These are phyloP conservation scores for Apophysomyces variabilis DNA, from an alignment of 371 early-diverging fungal genomes.

Conservation along the genomic window DNA sequence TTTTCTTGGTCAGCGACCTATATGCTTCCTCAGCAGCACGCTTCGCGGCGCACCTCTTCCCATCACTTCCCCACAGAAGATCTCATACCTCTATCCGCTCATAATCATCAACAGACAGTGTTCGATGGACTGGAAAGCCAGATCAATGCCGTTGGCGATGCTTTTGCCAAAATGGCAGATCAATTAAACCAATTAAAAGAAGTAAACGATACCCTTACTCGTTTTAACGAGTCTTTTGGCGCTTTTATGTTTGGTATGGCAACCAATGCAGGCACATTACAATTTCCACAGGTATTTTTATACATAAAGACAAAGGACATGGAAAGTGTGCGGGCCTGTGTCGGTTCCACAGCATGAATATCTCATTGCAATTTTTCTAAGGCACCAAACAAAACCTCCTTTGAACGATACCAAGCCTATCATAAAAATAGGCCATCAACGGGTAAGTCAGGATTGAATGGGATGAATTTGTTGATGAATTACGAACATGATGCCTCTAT, in stretches of 20 bases:
- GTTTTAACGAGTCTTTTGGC: constrained; percentile 43
- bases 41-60: too few species aligned
- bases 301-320: too few species aligned
- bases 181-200: constrained; percentile 33
- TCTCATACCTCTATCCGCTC: too few species aligned
- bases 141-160: constrained; percentile 18
- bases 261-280: constrained; percentile 28
- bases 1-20: too few species aligned
- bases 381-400: constrained; percentile 21
- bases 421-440: neutral
- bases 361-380: neutral
- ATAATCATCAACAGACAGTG: neutral
- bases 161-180: constrained; percentile 22
- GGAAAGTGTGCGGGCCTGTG: too few species aligned
- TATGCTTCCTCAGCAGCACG: too few species aligned
- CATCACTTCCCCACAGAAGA: too few species aligned
- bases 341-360: too few species aligned
- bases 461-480: too few species aligned
- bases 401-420: constrained; percentile 11
- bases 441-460: neutral
- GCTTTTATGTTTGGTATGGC: constrained; percentile 43
- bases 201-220: constrained; percentile 34
- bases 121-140: constrained; percentile 28
- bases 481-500: neutral
- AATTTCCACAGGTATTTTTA: constrained; percentile 29